Evolutionary conservation across 2,329 filamentous ascomycete genomes (phyloP).

Genomic region (Aspergillus quadricinctus): DNA sequence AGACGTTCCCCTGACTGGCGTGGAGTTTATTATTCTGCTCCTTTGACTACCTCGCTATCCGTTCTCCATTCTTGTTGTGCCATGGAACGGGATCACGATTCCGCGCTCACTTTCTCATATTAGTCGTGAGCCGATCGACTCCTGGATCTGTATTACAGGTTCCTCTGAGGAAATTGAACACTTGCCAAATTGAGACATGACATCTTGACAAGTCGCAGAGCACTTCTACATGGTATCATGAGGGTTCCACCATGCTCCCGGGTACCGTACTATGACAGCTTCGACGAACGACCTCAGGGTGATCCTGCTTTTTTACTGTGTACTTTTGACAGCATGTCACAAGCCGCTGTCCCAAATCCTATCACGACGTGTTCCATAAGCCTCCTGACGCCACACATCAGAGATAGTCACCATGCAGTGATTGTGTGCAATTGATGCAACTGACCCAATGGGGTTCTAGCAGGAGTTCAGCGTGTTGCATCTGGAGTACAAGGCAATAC

Average conservation of each 20-base stretch:
- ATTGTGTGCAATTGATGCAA: not conserved
- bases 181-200: not conserved
- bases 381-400: not conserved
- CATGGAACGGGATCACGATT: not conserved
- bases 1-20: constrained; percentile 3
- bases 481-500: not conserved
- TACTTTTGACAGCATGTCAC: not conserved
- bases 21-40: not conserved
- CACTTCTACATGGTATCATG: not conserved
- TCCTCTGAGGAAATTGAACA: not conserved
- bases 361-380: not conserved
- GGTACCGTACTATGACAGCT: not conserved
- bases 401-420: not conserved
- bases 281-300: not conserved
- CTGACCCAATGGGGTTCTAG: not conserved
- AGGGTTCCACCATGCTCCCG: not conserved
- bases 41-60: not conserved
- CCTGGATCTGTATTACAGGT: not conserved
- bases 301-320: not conserved
- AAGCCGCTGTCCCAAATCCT: not conserved
- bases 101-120: not conserved
- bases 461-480: not conserved
- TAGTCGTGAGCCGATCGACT: not conserved
- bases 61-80: not conserved
- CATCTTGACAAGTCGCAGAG: not conserved